Percentiles rank a stretch among this genome's conserved stretches.
phyloP scores from a whole-genome alignment of 768 basidiomycete species.

The Naganishia kalamii region DNA sequence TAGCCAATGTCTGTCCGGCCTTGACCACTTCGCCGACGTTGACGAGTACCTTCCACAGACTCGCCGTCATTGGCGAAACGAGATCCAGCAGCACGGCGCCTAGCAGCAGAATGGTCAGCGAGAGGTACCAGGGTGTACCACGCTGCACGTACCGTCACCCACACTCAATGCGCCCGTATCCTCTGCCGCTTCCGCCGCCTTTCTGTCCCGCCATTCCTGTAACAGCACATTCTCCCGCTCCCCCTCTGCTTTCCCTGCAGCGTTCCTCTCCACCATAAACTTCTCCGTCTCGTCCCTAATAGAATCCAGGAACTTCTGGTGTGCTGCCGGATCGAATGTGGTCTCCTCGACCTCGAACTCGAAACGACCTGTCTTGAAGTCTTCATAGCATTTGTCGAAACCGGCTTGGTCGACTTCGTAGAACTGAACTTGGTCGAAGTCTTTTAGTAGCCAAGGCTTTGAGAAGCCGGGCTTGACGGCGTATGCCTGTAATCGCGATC shows the following conservation, averaged over 20 bases:
- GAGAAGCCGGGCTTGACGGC: conserved; percentile 43
- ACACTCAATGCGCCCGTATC: conserved; percentile 4
- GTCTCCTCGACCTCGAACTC: conserved; percentile 51
- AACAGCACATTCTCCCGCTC: conserved; percentile 49
- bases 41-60: conserved; percentile 32
- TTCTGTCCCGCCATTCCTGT: conserved; percentile 47
- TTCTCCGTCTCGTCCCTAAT: conserved; percentile 50
- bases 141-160: conserved; percentile 9
- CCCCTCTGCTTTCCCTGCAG: conserved; percentile 37
- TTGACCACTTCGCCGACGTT: conserved; percentile 26
- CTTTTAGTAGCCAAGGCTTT: conserved; percentile 57
- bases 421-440: conserved; percentile 64
- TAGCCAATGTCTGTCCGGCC: conserved; percentile 28
- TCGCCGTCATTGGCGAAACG: conserved; percentile 31
- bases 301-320: conserved; percentile 49
- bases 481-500: conserved; percentile 23
- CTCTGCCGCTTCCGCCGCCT: conserved; percentile 16
- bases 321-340: conserved; percentile 55
- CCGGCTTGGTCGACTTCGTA: conserved; percentile 48
- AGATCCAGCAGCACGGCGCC: conserved; percentile 20
- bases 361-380: conserved; percentile 32
- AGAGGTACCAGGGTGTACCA: neutral
- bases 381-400: conserved; percentile 46
- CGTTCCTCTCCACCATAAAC: conserved; percentile 50
- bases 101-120: neutral